Base-by-base conservation (phyloP, 495 filamentous ascomycete species). In the Pyrenula aspistea region DNA sequence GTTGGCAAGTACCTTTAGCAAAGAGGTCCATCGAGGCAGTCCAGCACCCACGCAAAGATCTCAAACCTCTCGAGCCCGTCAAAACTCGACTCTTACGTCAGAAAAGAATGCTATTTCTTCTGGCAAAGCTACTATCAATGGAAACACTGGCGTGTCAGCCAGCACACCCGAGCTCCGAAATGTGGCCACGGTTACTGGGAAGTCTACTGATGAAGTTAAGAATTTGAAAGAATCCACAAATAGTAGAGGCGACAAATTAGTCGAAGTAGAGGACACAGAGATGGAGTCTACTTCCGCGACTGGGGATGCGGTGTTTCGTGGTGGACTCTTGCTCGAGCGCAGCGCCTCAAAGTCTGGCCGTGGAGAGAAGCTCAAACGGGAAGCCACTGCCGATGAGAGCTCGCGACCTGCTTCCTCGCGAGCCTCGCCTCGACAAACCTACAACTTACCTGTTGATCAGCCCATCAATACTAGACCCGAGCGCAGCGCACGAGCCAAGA, bases 11-110 rank as follows among this genome's bases (percentile, higher is more conserved):
- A 79, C 76, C 12, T 84, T 89, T 55, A 74, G 61, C 67, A 12
- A 77, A 75, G 65, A 73, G 56, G 60, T 66, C 51, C 70, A 73
- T 12, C 67, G 72, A n/a, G 71, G 64, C 54, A 75, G 73, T 50
- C 73, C 76, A 23, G 77, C 73, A 47, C 77, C 76, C 20, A 58
- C 67, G 20, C 49, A 57, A 52, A 67, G 86, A 49, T 82, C 85
- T 15, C 76, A 79, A 42, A 79, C 83, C 2, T 82, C 83, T 15
- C 80, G 87, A 59, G 82, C 78, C 12, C 85, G 88, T 57, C 84
- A 89, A 60, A 86, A 79, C 59, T 82, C 83, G 1, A 78, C 74
- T 15, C 77, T 81, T 52, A 74, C 80, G 1, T 82, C 83, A 2
- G 85, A 77, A 60, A 52, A 24, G 19, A 52, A 52, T 19, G 31